These are phyloP conservation scores for Pistacia vera DNA, from an alignment of 345 rosid genomes.

Conservation along the genomic window DNA sequence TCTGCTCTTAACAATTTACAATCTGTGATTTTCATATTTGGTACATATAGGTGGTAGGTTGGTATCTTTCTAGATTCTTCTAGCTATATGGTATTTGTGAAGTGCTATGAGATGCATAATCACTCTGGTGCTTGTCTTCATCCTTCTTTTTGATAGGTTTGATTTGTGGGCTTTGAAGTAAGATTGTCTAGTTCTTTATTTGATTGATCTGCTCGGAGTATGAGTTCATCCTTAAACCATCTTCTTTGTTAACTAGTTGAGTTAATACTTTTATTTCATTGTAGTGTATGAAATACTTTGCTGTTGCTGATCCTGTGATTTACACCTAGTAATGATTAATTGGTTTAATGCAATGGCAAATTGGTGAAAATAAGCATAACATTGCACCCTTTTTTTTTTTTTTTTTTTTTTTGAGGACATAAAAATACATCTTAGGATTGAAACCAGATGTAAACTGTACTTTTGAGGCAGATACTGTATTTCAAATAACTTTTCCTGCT, in stretches of 20 bases:
- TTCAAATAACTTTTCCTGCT: background rate
- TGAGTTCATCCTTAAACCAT: background rate
- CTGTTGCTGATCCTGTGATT: background rate
- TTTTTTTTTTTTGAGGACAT: too few relatives aligned
- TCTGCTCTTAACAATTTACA: background rate
- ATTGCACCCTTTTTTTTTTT: background rate
- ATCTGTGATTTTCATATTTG: background rate
- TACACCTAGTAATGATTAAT: background rate
- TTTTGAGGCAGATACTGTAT: background rate
- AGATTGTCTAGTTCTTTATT: background rate
- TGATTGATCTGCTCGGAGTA: background rate
- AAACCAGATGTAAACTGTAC: background rate
- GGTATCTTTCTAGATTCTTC: background rate
- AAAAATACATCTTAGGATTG: background rate
- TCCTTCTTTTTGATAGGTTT: background rate
- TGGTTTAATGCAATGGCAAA: background rate
- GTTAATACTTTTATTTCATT: background rate
- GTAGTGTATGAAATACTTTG: too few relatives aligned
- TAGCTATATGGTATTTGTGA: too few relatives aligned
- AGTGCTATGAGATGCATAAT: background rate
- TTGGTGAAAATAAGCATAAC: slow-evolving; percentile 1
- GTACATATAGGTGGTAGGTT: background rate
- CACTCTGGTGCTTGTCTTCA: background rate
- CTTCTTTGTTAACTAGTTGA: background rate
- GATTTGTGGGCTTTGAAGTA: background rate